Conservation (phyloP, 2,329 filamentous ascomycete species). For the Talaromyces verruculosus region DNA sequence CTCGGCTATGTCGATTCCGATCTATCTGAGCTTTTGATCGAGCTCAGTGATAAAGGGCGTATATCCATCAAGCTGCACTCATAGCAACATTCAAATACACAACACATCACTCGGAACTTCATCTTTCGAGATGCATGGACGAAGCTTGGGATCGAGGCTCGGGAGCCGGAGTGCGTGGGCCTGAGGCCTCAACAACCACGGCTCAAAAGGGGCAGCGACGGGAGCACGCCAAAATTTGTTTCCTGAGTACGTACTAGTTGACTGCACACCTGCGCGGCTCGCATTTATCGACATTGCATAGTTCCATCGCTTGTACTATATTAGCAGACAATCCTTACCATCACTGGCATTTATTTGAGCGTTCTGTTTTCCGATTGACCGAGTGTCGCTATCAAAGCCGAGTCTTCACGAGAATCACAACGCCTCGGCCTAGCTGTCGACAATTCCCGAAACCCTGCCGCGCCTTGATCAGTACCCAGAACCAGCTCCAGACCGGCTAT, state of each 20-base stretch:
- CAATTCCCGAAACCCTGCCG: background rate
- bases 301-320: background rate
- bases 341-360: background rate
- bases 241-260: background rate
- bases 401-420: conserved; percentile 1
- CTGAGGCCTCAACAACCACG: background rate
- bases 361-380: conserved; percentile 3
- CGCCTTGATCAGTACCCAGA: background rate
- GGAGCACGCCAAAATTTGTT: background rate
- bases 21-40: background rate
- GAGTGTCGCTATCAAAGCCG: background rate
- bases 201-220: background rate
- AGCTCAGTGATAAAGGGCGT: background rate
- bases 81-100: background rate
- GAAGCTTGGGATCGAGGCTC: background rate
- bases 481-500: background rate
- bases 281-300: background rate
- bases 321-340: background rate
- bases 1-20: background rate
- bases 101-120: too few species aligned
- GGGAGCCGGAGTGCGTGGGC: background rate
- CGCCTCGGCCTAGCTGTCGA: conserved; percentile 4
- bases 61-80: background rate
- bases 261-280: background rate
- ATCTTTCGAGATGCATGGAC: too few species aligned